Conservation (phyloP, 257 asterid species). For the Solanum dulcamara region DNA sequence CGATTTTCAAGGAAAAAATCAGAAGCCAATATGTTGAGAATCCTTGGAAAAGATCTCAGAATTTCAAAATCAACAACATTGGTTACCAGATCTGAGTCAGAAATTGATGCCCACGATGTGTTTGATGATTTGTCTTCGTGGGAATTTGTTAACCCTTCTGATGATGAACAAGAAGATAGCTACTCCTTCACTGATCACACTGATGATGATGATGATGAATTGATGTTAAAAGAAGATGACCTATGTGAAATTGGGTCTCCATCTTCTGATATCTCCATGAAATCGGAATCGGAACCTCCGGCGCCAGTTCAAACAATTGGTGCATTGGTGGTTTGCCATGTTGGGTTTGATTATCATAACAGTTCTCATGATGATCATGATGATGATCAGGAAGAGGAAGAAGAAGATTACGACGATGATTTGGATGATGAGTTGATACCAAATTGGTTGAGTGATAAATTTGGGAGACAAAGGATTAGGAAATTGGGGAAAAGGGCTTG, state of each 20-base stretch:
- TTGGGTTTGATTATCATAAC: neutral
- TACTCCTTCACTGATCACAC: conserved; percentile 30
- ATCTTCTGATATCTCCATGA: conserved; percentile 7
- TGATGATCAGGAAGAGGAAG: conserved; percentile 13
- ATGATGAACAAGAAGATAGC: conserved; percentile 32
- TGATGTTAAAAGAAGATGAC: conserved; percentile 1
- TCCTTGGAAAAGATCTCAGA: conserved; percentile 18
- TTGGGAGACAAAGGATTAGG: conserved; percentile 61
- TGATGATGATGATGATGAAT: neutral
- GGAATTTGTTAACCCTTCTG: conserved; percentile 69
- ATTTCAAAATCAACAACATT: conserved; percentile 24
- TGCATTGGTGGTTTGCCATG: conserved; percentile 10
- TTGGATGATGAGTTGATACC: conserved; percentile 77
- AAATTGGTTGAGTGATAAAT: conserved; percentile 37
- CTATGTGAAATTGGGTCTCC: conserved; percentile 9
- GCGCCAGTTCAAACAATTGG: neutral
- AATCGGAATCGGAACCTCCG: neutral
- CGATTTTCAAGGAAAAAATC: neutral
- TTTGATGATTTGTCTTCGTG: conserved; percentile 47
- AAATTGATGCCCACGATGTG: conserved; percentile 13
- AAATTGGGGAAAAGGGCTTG: conserved; percentile 58
- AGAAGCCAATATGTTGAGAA: conserved; percentile 6
- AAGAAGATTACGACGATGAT: conserved; percentile 20
- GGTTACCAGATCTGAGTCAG: conserved; percentile 26
- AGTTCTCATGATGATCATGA: neutral